phyloP scores from a whole-genome alignment of 805 yeast genomes.

The Wickerhamiella allomyrinae region DNA sequence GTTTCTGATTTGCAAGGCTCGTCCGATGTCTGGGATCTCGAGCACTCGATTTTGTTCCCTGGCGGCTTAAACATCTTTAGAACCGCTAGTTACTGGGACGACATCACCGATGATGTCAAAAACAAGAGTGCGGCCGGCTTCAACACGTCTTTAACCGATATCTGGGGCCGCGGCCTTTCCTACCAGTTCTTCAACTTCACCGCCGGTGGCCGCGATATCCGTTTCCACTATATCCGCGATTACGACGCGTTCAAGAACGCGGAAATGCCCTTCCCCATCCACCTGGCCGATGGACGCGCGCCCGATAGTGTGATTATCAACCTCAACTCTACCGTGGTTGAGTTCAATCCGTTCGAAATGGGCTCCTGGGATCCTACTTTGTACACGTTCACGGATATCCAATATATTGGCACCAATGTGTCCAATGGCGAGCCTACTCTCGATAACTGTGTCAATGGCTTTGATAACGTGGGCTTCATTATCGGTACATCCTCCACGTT shows the following conservation, averaged over 20 bases:
- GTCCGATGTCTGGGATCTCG: constrained; percentile 51
- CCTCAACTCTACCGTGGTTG: constrained; percentile 48
- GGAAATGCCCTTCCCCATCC: constrained; percentile 59
- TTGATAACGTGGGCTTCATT: constrained; percentile 69
- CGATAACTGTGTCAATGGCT: constrained; percentile 46
- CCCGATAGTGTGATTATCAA: constrained; percentile 36
- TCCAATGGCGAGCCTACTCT: constrained; percentile 41
- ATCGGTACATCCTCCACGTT: constrained; percentile 74
- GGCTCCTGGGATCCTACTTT: constrained; percentile 83
- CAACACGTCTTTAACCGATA: constrained; percentile 53
- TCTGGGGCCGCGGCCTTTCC: constrained; percentile 69
- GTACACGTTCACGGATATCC: constrained; percentile 46
- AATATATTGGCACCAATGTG: constrained; percentile 57
- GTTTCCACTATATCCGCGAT: constrained; percentile 43
- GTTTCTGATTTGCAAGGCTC: constrained; percentile 42
- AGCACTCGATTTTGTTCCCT: constrained; percentile 43
- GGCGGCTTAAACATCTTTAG: constrained; percentile 46
- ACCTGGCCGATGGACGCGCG: constrained; percentile 32
- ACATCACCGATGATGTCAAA: constrained; percentile 32
- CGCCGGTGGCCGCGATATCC: constrained; percentile 49
- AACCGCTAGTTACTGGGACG: constrained; percentile 38
- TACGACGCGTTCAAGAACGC: constrained; percentile 46
- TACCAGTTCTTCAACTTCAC: constrained; percentile 53
- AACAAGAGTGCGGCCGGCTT: constrained; percentile 54
- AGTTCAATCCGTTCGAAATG: constrained; percentile 45